Evolutionary conservation across 1,284 basidiomycete genomes (phyloP).

Genomic region (Spongiforma sp.): DNA sequence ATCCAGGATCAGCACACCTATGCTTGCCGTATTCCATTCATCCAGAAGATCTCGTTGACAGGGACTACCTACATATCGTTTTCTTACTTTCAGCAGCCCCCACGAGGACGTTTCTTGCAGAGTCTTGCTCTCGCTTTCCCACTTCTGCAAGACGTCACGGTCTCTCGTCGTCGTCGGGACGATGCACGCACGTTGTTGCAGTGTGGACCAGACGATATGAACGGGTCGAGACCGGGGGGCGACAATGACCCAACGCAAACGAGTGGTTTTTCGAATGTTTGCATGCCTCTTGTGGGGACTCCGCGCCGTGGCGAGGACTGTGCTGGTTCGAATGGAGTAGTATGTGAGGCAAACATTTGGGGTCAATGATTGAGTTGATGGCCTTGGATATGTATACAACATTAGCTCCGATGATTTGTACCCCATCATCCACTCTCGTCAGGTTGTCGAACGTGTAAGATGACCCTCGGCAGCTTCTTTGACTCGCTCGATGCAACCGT

Average conservation of each 20-base stretch:
- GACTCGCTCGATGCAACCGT: constrained; percentile 4
- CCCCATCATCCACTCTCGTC: no score
- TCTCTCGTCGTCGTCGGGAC: constrained; percentile 3
- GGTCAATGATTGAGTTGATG: no score
- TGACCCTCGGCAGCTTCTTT: constrained; percentile 59
- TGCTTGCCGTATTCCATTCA: not conserved
- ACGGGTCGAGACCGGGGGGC: constrained; percentile 18
- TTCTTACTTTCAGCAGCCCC: not conserved
- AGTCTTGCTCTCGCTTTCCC: not conserved
- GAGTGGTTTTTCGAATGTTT: constrained; percentile 46
- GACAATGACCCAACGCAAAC: constrained; percentile 36
- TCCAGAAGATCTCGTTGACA: no score
- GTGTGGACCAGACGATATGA: constrained; percentile 15
- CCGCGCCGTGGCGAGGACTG: constrained; percentile 64
- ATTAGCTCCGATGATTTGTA: no score
- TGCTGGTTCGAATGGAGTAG: constrained; percentile 66
- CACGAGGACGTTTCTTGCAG: constrained; percentile 12
- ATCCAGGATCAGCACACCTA: no score
- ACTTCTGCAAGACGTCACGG: constrained; percentile 41
- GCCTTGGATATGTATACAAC: no score
- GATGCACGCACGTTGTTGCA: constrained; percentile 10
- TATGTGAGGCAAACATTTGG: constrained; percentile 72
- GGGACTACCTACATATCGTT: no score
- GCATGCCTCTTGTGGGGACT: constrained; percentile 73
- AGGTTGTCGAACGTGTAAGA: constrained; percentile 53